Base-by-base conservation (phyloP, 169 alveolate species). In the Eimeria praecox region DNA sequence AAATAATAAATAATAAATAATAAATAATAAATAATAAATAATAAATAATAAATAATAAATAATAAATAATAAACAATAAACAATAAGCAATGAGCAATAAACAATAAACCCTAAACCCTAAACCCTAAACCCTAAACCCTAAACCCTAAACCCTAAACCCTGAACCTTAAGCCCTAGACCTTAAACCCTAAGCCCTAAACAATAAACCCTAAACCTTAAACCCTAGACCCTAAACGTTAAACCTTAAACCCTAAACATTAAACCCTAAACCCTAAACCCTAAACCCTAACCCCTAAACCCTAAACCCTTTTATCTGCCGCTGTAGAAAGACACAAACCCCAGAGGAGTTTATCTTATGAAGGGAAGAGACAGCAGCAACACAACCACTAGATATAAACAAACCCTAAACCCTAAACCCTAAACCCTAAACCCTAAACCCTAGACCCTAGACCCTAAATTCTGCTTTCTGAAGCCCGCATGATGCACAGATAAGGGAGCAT, bases 81-180 rank as follows among this genome's bases (percentile, higher is more conserved):
- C n/a, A n/a, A n/a, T n/a, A 52, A 52, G 14, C 59, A 14, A 52
- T 9, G 14, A 52, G 14, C 6, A 9, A 9, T 9, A 52, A 52
- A 52, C 6, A 18, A n/a, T 5, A 64, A 64, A 64, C n/a, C 75
- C 75, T 64, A 64, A 52, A 52, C 59, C 59, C 59, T 52, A 52
- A 64, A 64, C 75, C 75, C 75, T 64, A 64, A 64, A 64, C 75
- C 75, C 75, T 64, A 64, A 64, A 64, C 75, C 75, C 75, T 64
- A 64, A 64, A 64, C 75, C 75, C 75, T 64, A 64, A 64, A 64
- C 75, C 75, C 75, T 64, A 64, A n/a, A n/a, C 59, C 59, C 59
- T 52, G 14, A 52, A 52, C 59, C 59, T 14, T 52, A 52, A 64
- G 18, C 75, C 75, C 75, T 64, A 64, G 18, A 64, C 75, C 75